Percentiles rank a stretch among this genome's conserved stretches.
Conservation (phyloP, 108 stramenopile species). For the Poteriospumella lacustris region DNA sequence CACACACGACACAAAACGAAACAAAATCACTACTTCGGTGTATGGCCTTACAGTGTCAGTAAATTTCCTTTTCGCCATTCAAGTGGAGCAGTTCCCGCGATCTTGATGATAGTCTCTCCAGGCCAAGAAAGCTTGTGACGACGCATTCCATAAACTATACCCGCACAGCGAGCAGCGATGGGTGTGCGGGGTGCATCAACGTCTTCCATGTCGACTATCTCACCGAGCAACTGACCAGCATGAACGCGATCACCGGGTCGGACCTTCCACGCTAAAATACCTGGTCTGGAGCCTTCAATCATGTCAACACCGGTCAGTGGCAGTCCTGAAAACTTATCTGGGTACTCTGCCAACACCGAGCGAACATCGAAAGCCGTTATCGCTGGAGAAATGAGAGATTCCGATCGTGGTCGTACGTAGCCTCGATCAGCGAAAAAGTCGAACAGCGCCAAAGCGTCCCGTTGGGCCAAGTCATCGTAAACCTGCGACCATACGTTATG, state of each 20-base stretch:
- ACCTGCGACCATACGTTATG: too few species aligned
- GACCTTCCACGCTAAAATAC: conserved; percentile 31
- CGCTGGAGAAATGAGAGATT: not conserved
- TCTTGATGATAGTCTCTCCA: conserved; percentile 19
- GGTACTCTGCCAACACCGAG: not conserved
- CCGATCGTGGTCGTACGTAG: not conserved
- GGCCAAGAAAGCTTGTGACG: conserved; percentile 14
- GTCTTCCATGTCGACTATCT: conserved; percentile 16
- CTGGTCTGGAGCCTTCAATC: too few species aligned
- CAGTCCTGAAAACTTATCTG: not conserved
- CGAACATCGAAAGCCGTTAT: not conserved
- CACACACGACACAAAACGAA: too few species aligned
- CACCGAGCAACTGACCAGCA: conserved; percentile 11
- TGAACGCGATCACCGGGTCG: not conserved
- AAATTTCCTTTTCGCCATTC: conserved; percentile 16
- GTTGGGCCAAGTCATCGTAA: conserved; percentile 9
- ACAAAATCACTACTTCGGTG: too few species aligned
- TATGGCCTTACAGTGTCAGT: too few species aligned
- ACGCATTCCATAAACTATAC: conserved; percentile 23
- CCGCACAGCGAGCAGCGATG: not conserved
- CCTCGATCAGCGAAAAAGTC: not conserved
- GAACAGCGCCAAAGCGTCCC: not conserved
- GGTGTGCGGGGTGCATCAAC: conserved; percentile 18
- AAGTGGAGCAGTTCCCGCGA: not conserved
- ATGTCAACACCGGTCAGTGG: conserved; percentile 27